Base-by-base conservation (phyloP, 805 yeast species). In the Alloascoidea hylecoeti region DNA sequence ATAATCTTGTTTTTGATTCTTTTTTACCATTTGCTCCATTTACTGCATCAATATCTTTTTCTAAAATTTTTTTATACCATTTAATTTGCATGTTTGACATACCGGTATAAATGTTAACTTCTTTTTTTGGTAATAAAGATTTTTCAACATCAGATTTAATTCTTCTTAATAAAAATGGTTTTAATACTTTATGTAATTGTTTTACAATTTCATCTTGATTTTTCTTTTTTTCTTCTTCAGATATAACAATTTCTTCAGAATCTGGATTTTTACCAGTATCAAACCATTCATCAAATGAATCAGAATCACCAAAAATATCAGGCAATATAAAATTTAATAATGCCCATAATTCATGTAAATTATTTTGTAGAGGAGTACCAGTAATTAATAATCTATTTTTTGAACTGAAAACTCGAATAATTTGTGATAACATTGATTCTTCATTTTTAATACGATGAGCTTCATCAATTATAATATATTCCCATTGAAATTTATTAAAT, bases 381-480 rank as follows among this genome's bases (percentile, higher is more conserved):
- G 98, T 89, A 42, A 89, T 86, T 41, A 89, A 62, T 35, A 89
- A 60, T 43, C 98, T 66, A 54, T 84, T 84, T 41, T 77, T 73
- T 14, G 96, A 84, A 53, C 82, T 81, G 53, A 89, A 86, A 17
- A 86, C 57, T 45, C 97, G 72, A 42, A 92, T 88, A 45, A 92
- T 88, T 57, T 89, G 96, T 2, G 96, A 85, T 37, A 89, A 64
- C 30, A 92, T 78, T 46, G 94, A 78, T 51, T 84, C 94, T 52
- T 92, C 97, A 55, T 92, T 92, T 53, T 89, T 89, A 54, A 89
- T 89, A 54, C 97, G 73, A 57, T 89, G 98, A 2, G 97, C 97
- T 58, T 88, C 96, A 61, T 89, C 98, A 38, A 89, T 84, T 15
- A 92, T 70, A 40, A 92, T 77, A 55, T 89, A 89, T 58, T 88